Evolutionary conservation across 768 basidiomycete species (phyloP), one percentile per base, ranked within the genome.

Genomic region (Naematelia aurantialba): DNA sequence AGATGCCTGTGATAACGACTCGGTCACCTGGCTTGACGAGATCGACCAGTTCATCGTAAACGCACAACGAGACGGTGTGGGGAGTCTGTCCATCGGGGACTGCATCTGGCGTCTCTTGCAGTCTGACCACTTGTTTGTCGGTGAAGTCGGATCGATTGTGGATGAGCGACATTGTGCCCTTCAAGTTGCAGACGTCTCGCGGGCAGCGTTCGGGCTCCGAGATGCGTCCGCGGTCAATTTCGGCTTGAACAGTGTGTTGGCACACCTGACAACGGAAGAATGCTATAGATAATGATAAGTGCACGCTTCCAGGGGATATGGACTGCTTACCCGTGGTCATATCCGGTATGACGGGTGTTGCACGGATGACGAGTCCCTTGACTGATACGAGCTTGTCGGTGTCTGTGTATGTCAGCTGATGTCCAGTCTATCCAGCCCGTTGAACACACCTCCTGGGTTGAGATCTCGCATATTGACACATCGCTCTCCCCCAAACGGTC

Each of bases 21-120:
- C 96, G 82, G 76, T 98, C 96, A 70, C 96, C 96, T 0, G 96
- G 96, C 76, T 97, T 98, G 44, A 88, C 78, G n/a, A 92, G 83
- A 70, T 98, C 96, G 34, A 98, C 94, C 2, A 99, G 84, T 74
- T 99, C 96, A 72, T 99, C 94, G 72, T 99, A 98, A n/a, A 90
- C 89, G 75, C 92, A 93, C 55, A 98, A 79, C 0, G 90, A 92
- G 54, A 99, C 93, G 0, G 94, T 98, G 67, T 97, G 93, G 0
- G 96, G 96, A 0, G 96, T 98, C 76, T 98, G 94, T 1, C 96
- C 96, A 76, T 97, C 94, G 3, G 94, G 94, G 0, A 99, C 94
- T 8, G 88, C 90, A 70, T 99, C 96, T 72, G 94, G 94, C 0
- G 94, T 98, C 77, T 99, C 96, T 74, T 99, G 96, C 8, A 99